Evolutionary conservation across 176 grass and related monocot species (phyloP).

Genomic region (Musa acuminata): DNA sequence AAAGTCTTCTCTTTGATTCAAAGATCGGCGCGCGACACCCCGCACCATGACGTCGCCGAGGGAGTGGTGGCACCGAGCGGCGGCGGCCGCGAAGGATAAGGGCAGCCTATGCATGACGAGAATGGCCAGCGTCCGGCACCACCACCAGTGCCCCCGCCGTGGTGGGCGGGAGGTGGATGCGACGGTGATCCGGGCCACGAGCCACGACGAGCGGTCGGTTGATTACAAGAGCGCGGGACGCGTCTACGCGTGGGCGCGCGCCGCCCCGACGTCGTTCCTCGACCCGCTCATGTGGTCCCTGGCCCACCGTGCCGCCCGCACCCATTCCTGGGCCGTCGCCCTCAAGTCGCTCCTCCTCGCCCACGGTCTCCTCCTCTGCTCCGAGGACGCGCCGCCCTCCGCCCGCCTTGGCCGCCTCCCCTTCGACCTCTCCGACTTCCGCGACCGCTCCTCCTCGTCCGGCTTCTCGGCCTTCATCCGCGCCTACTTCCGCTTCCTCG

Average conservation of each 20-base stretch:
- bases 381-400: constrained; percentile 27
- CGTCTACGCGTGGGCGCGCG: constrained; percentile 54
- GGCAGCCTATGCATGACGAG: constrained; percentile 41
- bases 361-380: constrained; percentile 69
- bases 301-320: constrained; percentile 40
- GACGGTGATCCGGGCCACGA: constrained; percentile 73
- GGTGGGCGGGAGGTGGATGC: constrained; percentile 39
- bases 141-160: neutral
- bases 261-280: constrained; percentile 32
- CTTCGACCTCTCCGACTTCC: constrained; percentile 87
- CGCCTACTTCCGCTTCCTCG: constrained; percentile 88
- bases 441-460: constrained; percentile 45
- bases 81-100: constrained; percentile 64
- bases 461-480: constrained; percentile 63
- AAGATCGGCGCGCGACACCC: neutral
- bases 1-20: neutral
- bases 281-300: constrained; percentile 75
- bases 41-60: constrained; percentile 39
- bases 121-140: neutral
- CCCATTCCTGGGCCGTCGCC: constrained; percentile 78
- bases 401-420: constrained; percentile 53
- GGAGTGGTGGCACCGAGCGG: constrained; percentile 60
- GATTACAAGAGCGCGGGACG: constrained; percentile 51
- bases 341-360: constrained; percentile 88
- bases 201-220: constrained; percentile 69